Evolutionary conservation across 2,329 filamentous ascomycete species (phyloP), one percentile per base, ranked within the genome.

Genomic region (Aspergillus ruber): DNA sequence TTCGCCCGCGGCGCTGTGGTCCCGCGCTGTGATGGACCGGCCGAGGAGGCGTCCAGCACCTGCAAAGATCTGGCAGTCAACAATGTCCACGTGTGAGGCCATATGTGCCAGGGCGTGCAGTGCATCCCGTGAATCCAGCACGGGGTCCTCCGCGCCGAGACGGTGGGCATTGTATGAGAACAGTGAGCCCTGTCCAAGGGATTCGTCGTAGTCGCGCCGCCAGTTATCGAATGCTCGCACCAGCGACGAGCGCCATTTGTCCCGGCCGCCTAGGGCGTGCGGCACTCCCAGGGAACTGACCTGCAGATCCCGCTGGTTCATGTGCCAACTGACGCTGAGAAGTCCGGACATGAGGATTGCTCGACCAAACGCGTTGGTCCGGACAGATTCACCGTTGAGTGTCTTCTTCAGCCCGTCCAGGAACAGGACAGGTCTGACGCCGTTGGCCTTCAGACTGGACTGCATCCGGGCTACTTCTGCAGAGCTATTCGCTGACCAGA

Each of bases 21-120:
- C 93, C 52, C 88, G 82, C 1, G 82, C 76, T 1, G 88, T 90
- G 51, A 97, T 94, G 0, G 85, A 84, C 42, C 91, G 83, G 18
- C 93, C 91, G 3, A 97, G 80, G 2, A 96, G 78, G 25, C 90
- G 80, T 57, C 85, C 88, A 1, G 91, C 89, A 7, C 90, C 84
- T 4, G 91, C 93, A 66, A 93, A 96, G 55, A 97, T 94, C 69
- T 97, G 91, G 60, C 90, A 91, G 66, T 97, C 91, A n/a, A 95
- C 88, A 46, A 97, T 89, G 62, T 97, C 91, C 20, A 95, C 90
- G 62, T 97, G 90, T 80, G 95, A 95, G 3, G 90, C 89, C 88
- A 98, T 96, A 67, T 97, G 93, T 0, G 93, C 93, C 10, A 98
- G 75, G 59, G 95, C 89, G 63, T 97, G 90, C 40, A 97, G 75